Conservation (phyloP, 2,329 filamentous ascomycete species). For the Ophiocordyceps camponoti-floridani region DNA sequence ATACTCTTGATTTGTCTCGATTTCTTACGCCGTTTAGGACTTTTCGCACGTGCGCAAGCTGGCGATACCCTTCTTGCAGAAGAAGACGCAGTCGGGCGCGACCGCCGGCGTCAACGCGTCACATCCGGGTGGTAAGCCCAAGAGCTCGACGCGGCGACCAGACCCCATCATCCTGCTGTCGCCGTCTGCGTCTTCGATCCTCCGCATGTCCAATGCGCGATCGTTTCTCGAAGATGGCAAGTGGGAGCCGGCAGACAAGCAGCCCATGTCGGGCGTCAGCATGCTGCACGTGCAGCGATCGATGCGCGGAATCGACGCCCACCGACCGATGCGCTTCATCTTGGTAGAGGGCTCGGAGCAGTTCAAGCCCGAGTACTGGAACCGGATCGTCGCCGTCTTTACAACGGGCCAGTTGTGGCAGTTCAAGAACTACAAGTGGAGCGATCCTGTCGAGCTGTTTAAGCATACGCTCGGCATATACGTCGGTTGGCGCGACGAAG, state of each 20-base stretch:
- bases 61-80: slow-evolving; percentile 56
- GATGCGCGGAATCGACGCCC: slow-evolving; percentile 52
- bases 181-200: slow-evolving; percentile 81
- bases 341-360: slow-evolving; percentile 83
- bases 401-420: slow-evolving; percentile 97
- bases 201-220: slow-evolving; percentile 92
- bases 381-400: slow-evolving; percentile 85
- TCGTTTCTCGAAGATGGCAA: slow-evolving; percentile 73
- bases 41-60: slow-evolving; percentile 87
- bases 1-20: slow-evolving; percentile 2
- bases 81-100: slow-evolving; percentile 28
- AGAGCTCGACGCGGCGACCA: slow-evolving; percentile 29
- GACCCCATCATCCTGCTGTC: slow-evolving; percentile 94
- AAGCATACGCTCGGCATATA: slow-evolving; percentile 74
- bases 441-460: slow-evolving; percentile 74
- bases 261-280: slow-evolving; percentile 26
- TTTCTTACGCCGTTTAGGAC: slow-evolving; percentile 40
- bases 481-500: slow-evolving; percentile 80
- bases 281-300: slow-evolving; percentile 74
- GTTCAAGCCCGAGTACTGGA: slow-evolving; percentile 98
- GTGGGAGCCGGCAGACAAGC: neutral
- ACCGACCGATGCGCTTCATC: slow-evolving; percentile 74
- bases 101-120: slow-evolving; percentile 23
- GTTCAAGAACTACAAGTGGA: slow-evolving; percentile 97
- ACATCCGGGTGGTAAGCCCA: slow-evolving; percentile 33